Evolutionary conservation across 1,284 basidiomycete species (phyloP).

Genomic region (Schizophyllum commune): DNA sequence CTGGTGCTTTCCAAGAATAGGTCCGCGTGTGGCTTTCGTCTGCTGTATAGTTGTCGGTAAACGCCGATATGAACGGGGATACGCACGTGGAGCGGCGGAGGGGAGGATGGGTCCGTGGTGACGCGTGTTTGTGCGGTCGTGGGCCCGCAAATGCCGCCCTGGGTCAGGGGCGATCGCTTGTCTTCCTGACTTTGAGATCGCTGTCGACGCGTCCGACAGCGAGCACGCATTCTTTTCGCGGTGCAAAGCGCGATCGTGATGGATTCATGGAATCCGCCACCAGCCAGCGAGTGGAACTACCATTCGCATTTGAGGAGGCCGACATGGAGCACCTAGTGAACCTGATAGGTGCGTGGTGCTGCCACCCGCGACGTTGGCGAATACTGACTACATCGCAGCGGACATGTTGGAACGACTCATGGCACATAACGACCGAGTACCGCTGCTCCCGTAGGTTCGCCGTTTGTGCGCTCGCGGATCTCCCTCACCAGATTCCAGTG

Average conservation of each 20-base stretch:
- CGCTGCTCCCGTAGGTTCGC: constrained; percentile 63
- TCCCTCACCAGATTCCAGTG: constrained; percentile 34
- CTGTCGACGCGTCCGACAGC: neutral
- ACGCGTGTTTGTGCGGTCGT: neutral
- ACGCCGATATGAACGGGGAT: neutral
- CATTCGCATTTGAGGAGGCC: constrained; percentile 68
- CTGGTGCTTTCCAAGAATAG: constrained; percentile 2
- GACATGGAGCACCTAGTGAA: constrained; percentile 75
- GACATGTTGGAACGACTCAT: constrained; percentile 93
- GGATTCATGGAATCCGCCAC: constrained; percentile 69
- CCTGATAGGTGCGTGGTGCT: constrained; percentile 61
- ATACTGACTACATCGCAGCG: constrained; percentile 38
- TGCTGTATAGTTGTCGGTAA: neutral
- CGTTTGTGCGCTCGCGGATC: constrained; percentile 8
- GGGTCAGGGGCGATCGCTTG: neutral
- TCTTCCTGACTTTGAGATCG: neutral
- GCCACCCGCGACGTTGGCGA: constrained; percentile 8
- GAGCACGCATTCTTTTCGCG: neutral
- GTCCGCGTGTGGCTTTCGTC: neutral
- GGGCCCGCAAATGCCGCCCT: neutral
- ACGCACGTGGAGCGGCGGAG: neutral
- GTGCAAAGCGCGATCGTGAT: constrained; percentile 40
- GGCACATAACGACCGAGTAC: constrained; percentile 89
- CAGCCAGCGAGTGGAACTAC: constrained; percentile 60
- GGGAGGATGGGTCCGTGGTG: neutral